Conservation (phyloP, 2,329 filamentous ascomycete genomes). For the Lachnellula subtilissima region DNA sequence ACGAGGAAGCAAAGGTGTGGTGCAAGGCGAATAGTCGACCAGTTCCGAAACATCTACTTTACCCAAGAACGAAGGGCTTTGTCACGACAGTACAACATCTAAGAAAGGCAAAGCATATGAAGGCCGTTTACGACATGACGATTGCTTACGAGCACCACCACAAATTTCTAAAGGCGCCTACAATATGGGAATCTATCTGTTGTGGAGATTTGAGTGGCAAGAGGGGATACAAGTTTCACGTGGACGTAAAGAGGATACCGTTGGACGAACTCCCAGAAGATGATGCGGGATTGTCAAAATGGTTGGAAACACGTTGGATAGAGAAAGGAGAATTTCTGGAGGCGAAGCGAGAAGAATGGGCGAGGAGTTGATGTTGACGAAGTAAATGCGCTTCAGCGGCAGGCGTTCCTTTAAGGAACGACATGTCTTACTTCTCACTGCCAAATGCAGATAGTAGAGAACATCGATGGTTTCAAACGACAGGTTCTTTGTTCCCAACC, state of each 20-base stretch:
- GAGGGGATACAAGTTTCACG: slow-evolving; percentile 44
- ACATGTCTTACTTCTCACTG: too few relatives aligned
- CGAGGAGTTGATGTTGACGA: slow-evolving; percentile 9
- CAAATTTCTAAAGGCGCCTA: slow-evolving; percentile 43
- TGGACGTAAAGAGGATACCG: slow-evolving; percentile 45
- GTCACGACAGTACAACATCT: slow-evolving; percentile 54
- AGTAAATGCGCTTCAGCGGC: too few relatives aligned
- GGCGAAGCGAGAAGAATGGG: slow-evolving; percentile 39
- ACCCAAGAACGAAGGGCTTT: slow-evolving; percentile 58
- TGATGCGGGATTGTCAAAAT: slow-evolving; percentile 46
- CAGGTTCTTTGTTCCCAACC: too few relatives aligned
- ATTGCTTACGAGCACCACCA: slow-evolving; percentile 46
- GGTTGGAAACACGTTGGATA: slow-evolving; percentile 49
- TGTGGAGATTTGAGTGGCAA: slow-evolving; percentile 36
- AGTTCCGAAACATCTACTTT: slow-evolving; percentile 53
- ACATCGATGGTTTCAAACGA: too few relatives aligned
- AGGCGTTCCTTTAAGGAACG: too few relatives aligned
- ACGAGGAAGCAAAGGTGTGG: slow-evolving; percentile 46
- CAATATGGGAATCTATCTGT: slow-evolving; percentile 50
- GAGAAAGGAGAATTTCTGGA: slow-evolving; percentile 51
- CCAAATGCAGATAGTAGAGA: too few relatives aligned
- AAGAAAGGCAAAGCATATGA: slow-evolving; percentile 45
- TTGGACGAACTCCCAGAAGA: slow-evolving; percentile 43
- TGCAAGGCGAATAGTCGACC: slow-evolving; percentile 46
- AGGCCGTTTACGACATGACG: slow-evolving; percentile 51